Evolutionary conservation across 2,329 filamentous ascomycete species (phyloP).

Genomic region (Colletotrichum melonis): DNA sequence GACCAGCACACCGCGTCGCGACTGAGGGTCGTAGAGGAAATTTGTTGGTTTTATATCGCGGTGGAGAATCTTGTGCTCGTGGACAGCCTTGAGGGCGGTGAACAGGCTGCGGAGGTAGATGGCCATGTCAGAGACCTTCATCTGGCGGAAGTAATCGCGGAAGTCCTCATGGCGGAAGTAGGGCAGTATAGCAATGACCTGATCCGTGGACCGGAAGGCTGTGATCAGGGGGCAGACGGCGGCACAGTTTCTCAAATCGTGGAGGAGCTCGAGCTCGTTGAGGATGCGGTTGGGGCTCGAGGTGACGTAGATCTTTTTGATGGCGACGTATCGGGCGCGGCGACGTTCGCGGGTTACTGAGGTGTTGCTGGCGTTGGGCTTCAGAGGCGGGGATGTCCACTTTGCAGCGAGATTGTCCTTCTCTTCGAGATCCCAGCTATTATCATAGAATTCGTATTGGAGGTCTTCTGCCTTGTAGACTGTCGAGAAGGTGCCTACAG

Average conservation of each 20-base stretch:
- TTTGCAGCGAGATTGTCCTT: conserved; percentile 67
- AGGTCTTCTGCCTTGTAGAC: conserved; percentile 99
- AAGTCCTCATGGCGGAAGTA: conserved; percentile 98
- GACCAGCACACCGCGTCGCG: conserved; percentile 89
- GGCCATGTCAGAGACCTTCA: conserved; percentile 87
- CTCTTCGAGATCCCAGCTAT: conserved; percentile 85
- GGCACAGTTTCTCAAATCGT: conserved; percentile 84
- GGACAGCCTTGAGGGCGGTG: conserved; percentile 84
- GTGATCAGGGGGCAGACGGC: conserved; percentile 96
- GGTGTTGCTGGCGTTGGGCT: conserved; percentile 55
- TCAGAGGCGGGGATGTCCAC: conserved; percentile 77
- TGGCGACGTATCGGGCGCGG: conserved; percentile 83
- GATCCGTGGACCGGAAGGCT: conserved; percentile 93
- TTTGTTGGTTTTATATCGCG: conserved; percentile 98
- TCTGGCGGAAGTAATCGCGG: conserved; percentile 90
- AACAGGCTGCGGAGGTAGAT: conserved; percentile 92
- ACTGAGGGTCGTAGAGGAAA: conserved; percentile 88
- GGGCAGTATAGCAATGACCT: conserved; percentile 93
- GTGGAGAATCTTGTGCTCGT: conserved; percentile 87
- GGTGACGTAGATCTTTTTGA: conserved; percentile 99
- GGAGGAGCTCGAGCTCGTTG: conserved; percentile 93
- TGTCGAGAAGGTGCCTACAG: conserved; percentile 91
- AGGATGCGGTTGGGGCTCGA: conserved; percentile 93
- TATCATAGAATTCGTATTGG: conserved; percentile 83
- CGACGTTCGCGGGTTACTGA: conserved; percentile 37